A percentile compares a stretch with the other conserved stretches of the same genome.
Conservation (phyloP, 768 basidiomycete genomes). For the Phaeotremella fagi region DNA sequence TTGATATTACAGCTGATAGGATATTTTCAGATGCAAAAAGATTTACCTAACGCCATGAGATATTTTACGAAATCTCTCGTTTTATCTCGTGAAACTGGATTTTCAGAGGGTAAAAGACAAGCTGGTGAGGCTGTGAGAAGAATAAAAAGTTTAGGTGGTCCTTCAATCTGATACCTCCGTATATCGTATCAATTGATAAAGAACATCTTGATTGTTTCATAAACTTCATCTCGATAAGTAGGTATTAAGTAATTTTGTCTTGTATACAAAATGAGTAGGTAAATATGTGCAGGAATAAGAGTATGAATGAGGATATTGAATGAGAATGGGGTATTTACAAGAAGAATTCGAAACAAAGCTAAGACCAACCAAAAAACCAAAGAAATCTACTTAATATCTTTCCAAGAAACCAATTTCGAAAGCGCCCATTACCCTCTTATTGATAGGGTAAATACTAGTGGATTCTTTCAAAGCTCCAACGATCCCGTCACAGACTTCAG, state of each 20-base stretch:
- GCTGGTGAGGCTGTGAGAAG: conserved; percentile 37
- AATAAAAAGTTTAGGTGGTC: conserved; percentile 10
- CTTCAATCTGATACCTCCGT: too few species aligned
- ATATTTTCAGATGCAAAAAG: conserved; percentile 37
- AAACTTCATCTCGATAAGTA: neutral
- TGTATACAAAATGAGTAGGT: neutral
- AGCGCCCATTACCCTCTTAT: conserved; percentile 36
- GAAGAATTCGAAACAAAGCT: neutral
- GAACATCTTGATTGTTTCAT: neutral
- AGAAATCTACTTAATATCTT: conserved; percentile 11
- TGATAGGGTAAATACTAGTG: conserved; percentile 48
- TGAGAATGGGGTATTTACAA: neutral
- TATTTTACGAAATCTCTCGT: conserved; percentile 26
- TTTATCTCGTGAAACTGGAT: conserved; percentile 29
- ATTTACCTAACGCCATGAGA: conserved; percentile 25
- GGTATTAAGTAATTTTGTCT: too few species aligned
- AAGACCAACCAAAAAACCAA: neutral
- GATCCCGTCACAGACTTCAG: conserved; percentile 67
- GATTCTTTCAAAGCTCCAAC: conserved; percentile 70
- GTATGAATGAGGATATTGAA: neutral
- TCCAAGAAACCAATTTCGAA: conserved; percentile 48
- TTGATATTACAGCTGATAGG: neutral
- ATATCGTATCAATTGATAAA: neutral
- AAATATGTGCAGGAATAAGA: conserved; percentile 1
- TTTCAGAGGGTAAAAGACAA: conserved; percentile 40